Percentiles rank a stretch among this genome's conserved stretches.
These are phyloP conservation scores for Trypanosoma avium DNA, from an alignment of 208 protist genomes.

Conservation along the genomic window DNA sequence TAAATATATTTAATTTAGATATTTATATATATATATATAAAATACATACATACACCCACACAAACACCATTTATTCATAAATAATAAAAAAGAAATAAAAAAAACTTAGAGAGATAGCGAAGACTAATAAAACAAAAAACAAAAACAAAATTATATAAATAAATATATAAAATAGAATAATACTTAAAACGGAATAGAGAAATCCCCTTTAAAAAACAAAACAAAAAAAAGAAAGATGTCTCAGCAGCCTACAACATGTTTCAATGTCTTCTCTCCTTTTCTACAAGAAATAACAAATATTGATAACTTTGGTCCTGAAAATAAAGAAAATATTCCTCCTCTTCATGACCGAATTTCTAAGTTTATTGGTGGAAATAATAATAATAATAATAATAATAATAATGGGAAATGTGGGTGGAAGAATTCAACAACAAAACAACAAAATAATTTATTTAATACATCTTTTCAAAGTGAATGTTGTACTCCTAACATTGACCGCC, in stretches of 20 bases:
- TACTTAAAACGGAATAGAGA: background rate
- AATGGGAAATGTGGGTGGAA: background rate
- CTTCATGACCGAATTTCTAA: background rate
- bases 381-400: background rate
- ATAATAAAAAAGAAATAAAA: background rate
- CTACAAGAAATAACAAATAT: conserved; percentile 30
- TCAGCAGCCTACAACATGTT: conserved; percentile 1
- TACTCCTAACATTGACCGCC: conserved; percentile 18
- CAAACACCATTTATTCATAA: background rate
- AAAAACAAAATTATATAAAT: background rate
- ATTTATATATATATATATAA: background rate
- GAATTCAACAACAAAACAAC: background rate
- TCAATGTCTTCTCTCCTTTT: conserved; percentile 21
- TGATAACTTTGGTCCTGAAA: background rate
- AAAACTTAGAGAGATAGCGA: too few species aligned
- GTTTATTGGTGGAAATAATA: background rate
- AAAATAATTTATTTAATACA: background rate
- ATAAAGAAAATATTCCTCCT: conserved; percentile 32
- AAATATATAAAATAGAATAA: background rate
- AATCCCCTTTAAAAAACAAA: too few species aligned
- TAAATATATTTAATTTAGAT: background rate
- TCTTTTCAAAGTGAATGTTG: conserved; percentile 4
- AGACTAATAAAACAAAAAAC: background rate
- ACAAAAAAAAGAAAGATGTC: conserved; percentile 1
- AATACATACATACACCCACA: background rate